Percentiles rank a stretch among this genome's conserved stretches.
Evolutionary conservation across 768 basidiomycete species (phyloP).

Genomic region (Tricholoma sp.): DNA sequence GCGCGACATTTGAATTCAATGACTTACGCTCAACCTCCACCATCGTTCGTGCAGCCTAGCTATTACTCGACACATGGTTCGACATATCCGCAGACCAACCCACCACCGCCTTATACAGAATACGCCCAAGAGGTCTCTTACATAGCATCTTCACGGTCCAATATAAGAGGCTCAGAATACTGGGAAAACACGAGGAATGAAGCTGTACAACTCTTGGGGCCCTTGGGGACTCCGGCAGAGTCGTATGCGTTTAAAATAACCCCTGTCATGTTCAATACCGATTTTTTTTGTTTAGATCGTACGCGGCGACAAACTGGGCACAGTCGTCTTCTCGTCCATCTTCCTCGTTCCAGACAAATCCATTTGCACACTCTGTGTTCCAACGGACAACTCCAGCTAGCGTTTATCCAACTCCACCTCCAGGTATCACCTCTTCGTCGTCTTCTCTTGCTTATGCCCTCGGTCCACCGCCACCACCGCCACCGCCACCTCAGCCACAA

Average conservation of each 20-base stretch:
- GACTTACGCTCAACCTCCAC: conserved; percentile 52
- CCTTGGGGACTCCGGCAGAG: conserved; percentile 49
- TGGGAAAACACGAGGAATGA: conserved; percentile 65
- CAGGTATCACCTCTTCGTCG: conserved; percentile 57
- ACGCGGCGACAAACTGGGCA: conserved; percentile 38
- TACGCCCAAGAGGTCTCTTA: conserved; percentile 60
- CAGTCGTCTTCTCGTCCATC: conserved; percentile 31
- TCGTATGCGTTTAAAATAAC: conserved; percentile 35
- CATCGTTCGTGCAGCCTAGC: conserved; percentile 58
- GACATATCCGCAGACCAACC: conserved; percentile 33
- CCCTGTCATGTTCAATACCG: conserved; percentile 13
- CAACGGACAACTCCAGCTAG: conserved; percentile 56
- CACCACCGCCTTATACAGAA: conserved; percentile 58
- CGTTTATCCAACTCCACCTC: conserved; percentile 71
- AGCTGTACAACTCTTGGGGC: conserved; percentile 53
- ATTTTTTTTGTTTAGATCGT: conserved; percentile 25
- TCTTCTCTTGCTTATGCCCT: conserved; percentile 77
- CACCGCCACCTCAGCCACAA: conserved; percentile 16
- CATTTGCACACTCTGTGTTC: conserved; percentile 62
- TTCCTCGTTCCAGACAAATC: conserved; percentile 49
- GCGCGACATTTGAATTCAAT: conserved; percentile 61
- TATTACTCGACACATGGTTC: conserved; percentile 35
- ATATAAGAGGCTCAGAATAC: conserved; percentile 45
- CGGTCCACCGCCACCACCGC: conserved; percentile 32
- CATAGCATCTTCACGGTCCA: conserved; percentile 42